Conservation (phyloP, 139 green algal species). For the Yamagishiella unicocca region DNA sequence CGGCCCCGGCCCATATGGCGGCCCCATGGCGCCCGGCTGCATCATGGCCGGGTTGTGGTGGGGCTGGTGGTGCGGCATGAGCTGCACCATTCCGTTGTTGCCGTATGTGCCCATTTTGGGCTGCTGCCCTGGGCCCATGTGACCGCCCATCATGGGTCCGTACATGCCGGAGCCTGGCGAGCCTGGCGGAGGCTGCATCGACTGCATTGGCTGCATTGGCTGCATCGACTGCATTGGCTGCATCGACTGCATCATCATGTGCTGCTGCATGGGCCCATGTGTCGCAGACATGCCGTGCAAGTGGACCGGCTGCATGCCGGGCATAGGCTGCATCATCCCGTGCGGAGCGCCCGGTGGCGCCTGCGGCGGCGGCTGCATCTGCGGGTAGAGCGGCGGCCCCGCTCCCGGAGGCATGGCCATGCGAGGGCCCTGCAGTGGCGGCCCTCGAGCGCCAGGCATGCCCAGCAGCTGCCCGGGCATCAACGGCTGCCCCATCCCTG, state of each 20-base stretch:
- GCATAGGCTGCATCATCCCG: neutral
- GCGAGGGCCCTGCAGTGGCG: neutral
- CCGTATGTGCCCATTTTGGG: neutral
- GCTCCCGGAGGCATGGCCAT: neutral
- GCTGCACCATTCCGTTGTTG: neutral
- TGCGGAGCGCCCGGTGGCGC: neutral
- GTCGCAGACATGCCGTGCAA: neutral
- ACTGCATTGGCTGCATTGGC: too few relatives aligned
- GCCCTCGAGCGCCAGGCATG: neutral
- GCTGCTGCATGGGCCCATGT: conserved; percentile 1
- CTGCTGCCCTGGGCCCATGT: neutral
- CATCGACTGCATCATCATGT: neutral
- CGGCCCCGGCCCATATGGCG: neutral
- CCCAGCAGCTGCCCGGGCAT: neutral
- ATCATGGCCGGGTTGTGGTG: neutral
- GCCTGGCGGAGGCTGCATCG: neutral
- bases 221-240: too few relatives aligned
- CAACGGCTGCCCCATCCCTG: neutral
- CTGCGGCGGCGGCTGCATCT: neutral
- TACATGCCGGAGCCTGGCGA: neutral
- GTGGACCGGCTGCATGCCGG: neutral
- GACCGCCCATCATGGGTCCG: neutral
- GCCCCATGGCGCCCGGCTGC: neutral
- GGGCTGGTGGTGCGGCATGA: neutral
- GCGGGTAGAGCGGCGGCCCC: neutral